Evolutionary conservation across 2,329 filamentous ascomycete genomes (phyloP).

Genomic region (Beauveria medogensis): DNA sequence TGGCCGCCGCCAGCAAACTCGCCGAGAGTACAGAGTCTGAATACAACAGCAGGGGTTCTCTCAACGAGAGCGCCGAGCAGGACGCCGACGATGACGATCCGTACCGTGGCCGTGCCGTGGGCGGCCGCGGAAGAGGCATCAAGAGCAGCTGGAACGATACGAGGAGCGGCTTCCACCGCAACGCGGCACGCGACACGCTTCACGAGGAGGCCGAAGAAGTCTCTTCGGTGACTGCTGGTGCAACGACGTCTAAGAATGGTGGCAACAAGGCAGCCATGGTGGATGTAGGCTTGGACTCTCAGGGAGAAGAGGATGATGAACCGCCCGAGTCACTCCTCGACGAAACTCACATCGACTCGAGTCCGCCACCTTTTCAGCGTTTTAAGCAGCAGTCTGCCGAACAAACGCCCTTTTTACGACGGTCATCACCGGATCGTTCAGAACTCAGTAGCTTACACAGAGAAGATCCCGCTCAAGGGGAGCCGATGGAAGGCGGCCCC

Average conservation of each 20-base stretch:
- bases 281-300: constrained; percentile 74
- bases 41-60: constrained; percentile 30
- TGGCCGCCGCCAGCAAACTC: constrained; percentile 76
- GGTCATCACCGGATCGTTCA: constrained; percentile 37
- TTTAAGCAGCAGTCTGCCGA: constrained; percentile 36
- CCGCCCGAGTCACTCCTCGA: constrained; percentile 53
- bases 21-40: constrained; percentile 82
- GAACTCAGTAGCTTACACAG: constrained; percentile 34
- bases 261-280: constrained; percentile 57
- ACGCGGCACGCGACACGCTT: constrained; percentile 22
- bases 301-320: constrained; percentile 43
- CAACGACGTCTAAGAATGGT: constrained; percentile 27
- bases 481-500: constrained; percentile 33
- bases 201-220: constrained; percentile 37
- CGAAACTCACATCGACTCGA: constrained; percentile 43
- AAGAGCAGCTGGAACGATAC: constrained; percentile 58
- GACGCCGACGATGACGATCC: constrained; percentile 22
- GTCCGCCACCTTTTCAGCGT: constrained; percentile 54
- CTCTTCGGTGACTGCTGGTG: constrained; percentile 25
- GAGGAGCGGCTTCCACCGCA: constrained; percentile 29
- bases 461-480: constrained; percentile 30
- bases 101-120: constrained; percentile 33
- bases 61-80: constrained; percentile 24
- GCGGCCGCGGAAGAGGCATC: constrained; percentile 39
- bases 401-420: constrained; percentile 32